Evolutionary conservation across 192 early-diverging fungal genomes (phyloP), one percentile per base, ranked within the genome.

Genomic region (Coemansia sp.): DNA sequence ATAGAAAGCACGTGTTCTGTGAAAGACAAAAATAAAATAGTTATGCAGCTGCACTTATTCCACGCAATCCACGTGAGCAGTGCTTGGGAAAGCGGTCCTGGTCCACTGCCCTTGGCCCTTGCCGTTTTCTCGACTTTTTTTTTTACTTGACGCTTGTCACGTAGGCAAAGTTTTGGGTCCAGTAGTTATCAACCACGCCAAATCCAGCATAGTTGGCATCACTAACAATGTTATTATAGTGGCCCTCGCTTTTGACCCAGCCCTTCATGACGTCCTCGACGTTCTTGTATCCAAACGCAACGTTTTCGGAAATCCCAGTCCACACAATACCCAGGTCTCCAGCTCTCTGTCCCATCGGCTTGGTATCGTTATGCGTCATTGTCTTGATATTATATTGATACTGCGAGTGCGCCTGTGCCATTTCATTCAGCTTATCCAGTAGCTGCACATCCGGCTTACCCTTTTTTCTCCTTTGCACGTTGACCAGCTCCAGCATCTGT

Each of bases 161-260:
- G 22, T 25, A 25, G 22, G 22, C 69, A 64, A 76, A 81, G 2
- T 68, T 52, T 33, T 81, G 78, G 0, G 74, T 73, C 74, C 73
- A 81, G 63, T 58, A 81, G 11, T 57, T 10, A 11, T 31, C 42
- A 7, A 18, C 51, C 1, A 31, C 57, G 31, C 74, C 78, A 57
- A 81, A 68, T 7, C 73, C 78, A 29, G 68, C 62, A 25, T 56
- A 10, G 3, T 4, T 72, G 22, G 61, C 65, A 18, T 67, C 56
- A 45, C 74, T 64, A 20, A 81, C 17, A 42, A 81, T 76, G 54
- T 81, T 81, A 0, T 20, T 40, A 18, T 66, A 69, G 28, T 81
- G 78, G 0, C 71, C 80, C 0, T 48, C 16, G 28, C 76, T 78
- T 5, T 69, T 55, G 18, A 40, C 54, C 80, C 80, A 82, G 2